These are phyloP conservation scores for Aspergillus sp. DNA, from an alignment of 2,329 filamentous ascomycete genomes.

Conservation along the genomic window DNA sequence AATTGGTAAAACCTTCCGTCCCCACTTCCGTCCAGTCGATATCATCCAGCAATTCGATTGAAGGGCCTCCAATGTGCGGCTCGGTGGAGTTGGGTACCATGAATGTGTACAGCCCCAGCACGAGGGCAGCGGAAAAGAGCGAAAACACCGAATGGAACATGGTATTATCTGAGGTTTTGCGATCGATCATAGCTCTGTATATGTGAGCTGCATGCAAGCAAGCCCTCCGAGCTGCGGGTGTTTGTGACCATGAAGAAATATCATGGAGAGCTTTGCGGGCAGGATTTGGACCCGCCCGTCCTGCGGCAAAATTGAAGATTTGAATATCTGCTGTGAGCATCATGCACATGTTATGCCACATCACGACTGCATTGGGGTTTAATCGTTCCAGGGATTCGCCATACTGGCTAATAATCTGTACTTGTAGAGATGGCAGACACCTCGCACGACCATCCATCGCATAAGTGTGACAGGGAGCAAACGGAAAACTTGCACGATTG, in stretches of 20 bases:
- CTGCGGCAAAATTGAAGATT: conserved; percentile 50
- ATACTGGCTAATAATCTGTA: conserved; percentile 30
- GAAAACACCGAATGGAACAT: conserved; percentile 48
- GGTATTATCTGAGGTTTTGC: conserved; percentile 49
- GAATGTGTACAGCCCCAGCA: conserved; percentile 50
- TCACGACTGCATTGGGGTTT: conserved; percentile 46
- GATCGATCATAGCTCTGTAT: conserved; percentile 47
- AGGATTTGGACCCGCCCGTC: conserved; percentile 43
- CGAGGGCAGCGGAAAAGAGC: conserved; percentile 48
- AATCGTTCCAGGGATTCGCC: conserved; percentile 38
- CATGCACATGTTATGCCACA: conserved; percentile 53
- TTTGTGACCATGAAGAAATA: conserved; percentile 48
- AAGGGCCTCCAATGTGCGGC: conserved; percentile 18
- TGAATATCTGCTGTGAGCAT: conserved; percentile 48
- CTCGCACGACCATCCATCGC: conserved; percentile 44
- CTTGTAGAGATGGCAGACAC: conserved; percentile 29
- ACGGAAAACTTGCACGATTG: conserved; percentile 33
- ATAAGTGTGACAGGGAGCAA: conserved; percentile 43
- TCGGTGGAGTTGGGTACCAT: conserved; percentile 33
- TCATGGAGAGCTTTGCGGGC: conserved; percentile 47
- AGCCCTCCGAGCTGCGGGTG: conserved; percentile 45
- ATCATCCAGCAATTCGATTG: conserved; percentile 45
- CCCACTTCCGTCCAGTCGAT: conserved; percentile 47
- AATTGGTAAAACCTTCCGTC: conserved; percentile 41
- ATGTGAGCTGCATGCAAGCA: conserved; percentile 51